A percentile compares a stretch with the other conserved stretches of the same genome.
Conservation (phyloP, 495 filamentous ascomycete species). For the Hypoxylon rickii region DNA sequence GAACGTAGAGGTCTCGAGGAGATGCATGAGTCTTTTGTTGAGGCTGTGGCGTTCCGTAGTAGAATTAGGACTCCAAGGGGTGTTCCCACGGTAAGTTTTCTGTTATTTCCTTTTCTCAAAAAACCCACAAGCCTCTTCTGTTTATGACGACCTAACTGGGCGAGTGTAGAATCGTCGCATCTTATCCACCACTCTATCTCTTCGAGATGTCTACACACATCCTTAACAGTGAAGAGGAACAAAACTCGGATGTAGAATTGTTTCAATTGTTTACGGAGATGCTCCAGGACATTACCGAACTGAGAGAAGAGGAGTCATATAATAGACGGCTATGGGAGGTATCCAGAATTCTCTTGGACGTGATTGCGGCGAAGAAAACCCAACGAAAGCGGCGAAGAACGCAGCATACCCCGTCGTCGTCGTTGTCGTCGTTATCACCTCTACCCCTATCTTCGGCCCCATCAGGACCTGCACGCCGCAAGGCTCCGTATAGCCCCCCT, state of each 20-base stretch:
- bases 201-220: constrained; percentile 7
- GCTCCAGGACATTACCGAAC: constrained; percentile 7
- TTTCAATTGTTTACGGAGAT: constrained; percentile 16
- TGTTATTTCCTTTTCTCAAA: not conserved
- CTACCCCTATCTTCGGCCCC: constrained; percentile 1
- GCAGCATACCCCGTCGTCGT: constrained; percentile 1
- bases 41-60: constrained; percentile 3
- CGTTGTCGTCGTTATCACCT: not conserved
- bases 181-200: constrained; percentile 24
- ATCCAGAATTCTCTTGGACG: constrained; percentile 9
- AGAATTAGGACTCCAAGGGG: constrained; percentile 2
- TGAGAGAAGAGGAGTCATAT: constrained; percentile 10
- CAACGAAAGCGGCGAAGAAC: constrained; percentile 13
- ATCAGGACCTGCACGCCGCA: not conserved
- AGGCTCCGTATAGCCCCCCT: not conserved
- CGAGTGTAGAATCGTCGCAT: constrained; percentile 10
- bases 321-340: constrained; percentile 6
- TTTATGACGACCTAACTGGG: not conserved
- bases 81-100: constrained; percentile 20
- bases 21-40: constrained; percentile 14
- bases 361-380: constrained; percentile 1
- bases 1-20: constrained; percentile 4
- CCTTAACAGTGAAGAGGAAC: not conserved
- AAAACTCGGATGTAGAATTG: constrained; percentile 10
- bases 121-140: no score